These are phyloP conservation scores for Inonotus obliquus DNA, from an alignment of 1,284 basidiomycete genomes.

Conservation along the genomic window DNA sequence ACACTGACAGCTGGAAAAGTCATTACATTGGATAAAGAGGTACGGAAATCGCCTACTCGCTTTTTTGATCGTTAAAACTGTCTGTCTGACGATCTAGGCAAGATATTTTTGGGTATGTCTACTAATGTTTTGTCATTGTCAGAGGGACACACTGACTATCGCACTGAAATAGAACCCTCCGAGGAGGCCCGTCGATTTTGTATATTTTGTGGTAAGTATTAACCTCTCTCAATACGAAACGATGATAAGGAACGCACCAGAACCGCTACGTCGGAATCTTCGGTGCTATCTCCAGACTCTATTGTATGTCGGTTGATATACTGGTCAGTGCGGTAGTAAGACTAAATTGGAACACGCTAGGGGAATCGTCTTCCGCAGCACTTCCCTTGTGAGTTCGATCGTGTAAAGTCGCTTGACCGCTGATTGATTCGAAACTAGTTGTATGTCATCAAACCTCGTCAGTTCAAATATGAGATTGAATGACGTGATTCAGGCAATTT, in stretches of 20 bases:
- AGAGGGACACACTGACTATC: too few species aligned
- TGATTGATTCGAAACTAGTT: neutral
- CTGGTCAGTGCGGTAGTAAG: neutral
- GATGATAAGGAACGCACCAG: too few species aligned
- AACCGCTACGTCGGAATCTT: too few species aligned
- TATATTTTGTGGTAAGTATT: too few species aligned
- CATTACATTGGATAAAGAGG: conserved; percentile 1
- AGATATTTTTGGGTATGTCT: conserved; percentile 7
- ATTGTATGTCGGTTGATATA: too few species aligned
- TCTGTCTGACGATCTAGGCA: neutral
- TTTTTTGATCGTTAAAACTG: neutral
- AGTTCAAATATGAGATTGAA: neutral
- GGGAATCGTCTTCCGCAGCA: neutral
- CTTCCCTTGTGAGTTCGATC: neutral
- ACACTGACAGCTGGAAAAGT: neutral
- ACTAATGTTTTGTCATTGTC: neutral
- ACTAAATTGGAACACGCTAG: neutral
- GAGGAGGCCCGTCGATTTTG: neutral
- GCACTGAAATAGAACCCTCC: neutral
- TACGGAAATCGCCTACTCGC: neutral
- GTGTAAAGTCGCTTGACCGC: too few species aligned
- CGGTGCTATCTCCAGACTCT: neutral
- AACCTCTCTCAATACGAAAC: too few species aligned
- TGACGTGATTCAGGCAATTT: neutral
- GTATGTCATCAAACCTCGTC: neutral